Base-by-base conservation (phyloP, 2,329 filamentous ascomycete species). In the Bimuria novae-zelandiae region DNA sequence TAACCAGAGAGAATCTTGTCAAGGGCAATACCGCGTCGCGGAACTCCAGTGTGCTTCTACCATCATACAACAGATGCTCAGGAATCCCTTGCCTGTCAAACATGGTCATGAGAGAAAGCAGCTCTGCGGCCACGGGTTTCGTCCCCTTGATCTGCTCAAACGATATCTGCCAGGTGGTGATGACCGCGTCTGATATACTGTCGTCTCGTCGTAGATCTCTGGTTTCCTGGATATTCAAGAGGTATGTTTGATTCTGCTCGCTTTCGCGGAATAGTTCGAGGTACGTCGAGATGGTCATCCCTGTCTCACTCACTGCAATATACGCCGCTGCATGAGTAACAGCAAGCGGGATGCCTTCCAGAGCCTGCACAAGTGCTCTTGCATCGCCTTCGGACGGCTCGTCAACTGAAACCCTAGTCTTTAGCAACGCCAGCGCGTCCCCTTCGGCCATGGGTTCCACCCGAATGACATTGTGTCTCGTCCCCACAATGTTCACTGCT, bases 21-120 rank as follows among this genome's bases (percentile, higher is more conserved):
- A 56, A 33, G 3, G 48, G 51, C 33, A 51, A 47, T 21, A 59
- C 39, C 42, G 50, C 56, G 36, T 59, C 48, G 23, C 56, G 42
- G 30, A 59, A 59, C 50, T 54, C 56, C 23, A 54, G 46, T 43
- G 56, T 45, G 49, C 44, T 56, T 14, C 36, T 46, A 27, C 44
- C 42, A 30, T 10, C 23, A 25, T 49, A 52, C 27, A 55, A 46
- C 22, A 56, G 32, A 25, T 16, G 52, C n/a, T 23, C 8, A 29
- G 52, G 57, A 10, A 60, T 55, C 19, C 55, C 47, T 42, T 57
- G 52, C 32, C 47, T 51, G 40, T 57, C 55, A 41, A 57, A 60
- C 45, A 60, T 54, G 47, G 49, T 57, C 57, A 60, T 60, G 23
- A 80, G 64, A 2, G 76, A 75, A 1, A 81, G 57, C 17, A 80